Base-by-base conservation (phyloP, 208 protist species). In the Angomonas desouzai region DNA sequence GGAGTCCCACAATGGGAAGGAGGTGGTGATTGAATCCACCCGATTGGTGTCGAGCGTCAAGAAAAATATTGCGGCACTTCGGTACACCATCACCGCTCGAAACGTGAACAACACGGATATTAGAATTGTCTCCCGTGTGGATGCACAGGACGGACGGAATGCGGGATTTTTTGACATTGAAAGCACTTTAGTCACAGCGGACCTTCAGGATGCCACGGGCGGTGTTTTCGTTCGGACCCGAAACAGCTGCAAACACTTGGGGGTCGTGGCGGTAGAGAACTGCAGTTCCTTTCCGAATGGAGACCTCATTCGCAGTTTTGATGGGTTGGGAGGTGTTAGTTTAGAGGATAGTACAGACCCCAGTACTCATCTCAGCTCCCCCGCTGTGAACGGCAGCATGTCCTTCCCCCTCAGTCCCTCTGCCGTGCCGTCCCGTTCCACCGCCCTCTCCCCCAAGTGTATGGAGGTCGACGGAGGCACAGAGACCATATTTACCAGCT, bases 101-200 rank as follows among this genome's bases (percentile, higher is more conserved):
- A 92, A 95, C 63, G 86, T 87, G 18, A 73, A 77, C 25, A 91
- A 91, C 64, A 91, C 89, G 0, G 86, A 95, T 55, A 90, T 95
- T 60, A 85, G 86, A 49, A 76, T 95, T 62, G 76, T 93, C 48
- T 93, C 86, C 10, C 81, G 84, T 48, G 89, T 74, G 28, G 67
- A 72, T 18, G 80, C 77, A 0, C 32, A 55, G 0, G 74, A 74
- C 29, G 36, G 55, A 6, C 63, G 23, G 18, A 72, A 11, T 23
- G 33, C 45, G 18, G 25, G 49, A 6, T 49, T 76, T 57, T 86
- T 81, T 45, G 76, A 76, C 63, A 63, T 92, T 48, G 85, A 95
- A 68, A 83, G 80, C 48, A 76, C 89, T 43, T 62, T 79, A 29
- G 67, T 74, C 1, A 55, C 75, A 18, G 76, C 77, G 30, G 86